phyloP scores from a whole-genome alignment of 345 rosid species.

The Turnera subulata region DNA sequence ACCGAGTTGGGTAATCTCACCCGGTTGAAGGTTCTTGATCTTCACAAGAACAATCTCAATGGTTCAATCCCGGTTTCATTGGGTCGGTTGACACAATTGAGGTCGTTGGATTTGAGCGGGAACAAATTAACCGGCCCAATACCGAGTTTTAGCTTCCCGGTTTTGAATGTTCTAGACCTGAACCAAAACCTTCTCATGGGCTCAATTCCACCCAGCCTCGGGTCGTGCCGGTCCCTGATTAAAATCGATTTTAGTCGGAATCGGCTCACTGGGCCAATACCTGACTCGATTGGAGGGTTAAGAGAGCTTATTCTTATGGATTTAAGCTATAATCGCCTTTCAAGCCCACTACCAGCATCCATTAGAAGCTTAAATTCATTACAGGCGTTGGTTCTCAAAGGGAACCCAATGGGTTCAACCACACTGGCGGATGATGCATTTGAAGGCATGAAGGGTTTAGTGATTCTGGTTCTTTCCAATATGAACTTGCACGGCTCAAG shows the following conservation, averaged over 20 bases:
- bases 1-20: conserved; percentile 61
- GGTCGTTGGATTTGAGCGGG: conserved; percentile 73
- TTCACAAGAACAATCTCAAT: conserved; percentile 65
- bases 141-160: conserved; percentile 42
- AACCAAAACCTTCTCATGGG: conserved; percentile 56
- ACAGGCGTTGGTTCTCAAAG: conserved; percentile 67
- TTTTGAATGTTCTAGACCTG: conserved; percentile 56
- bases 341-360: conserved; percentile 48
- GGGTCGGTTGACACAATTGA: conserved; percentile 35
- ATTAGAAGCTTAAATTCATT: conserved; percentile 51
- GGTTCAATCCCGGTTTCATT: conserved; percentile 64
- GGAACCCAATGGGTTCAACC: conserved; percentile 41
- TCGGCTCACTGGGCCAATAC: conserved; percentile 48
- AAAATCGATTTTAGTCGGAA: conserved; percentile 75
- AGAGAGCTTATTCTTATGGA: conserved; percentile 61
- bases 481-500: conserved; percentile 55
- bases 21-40: conserved; percentile 65
- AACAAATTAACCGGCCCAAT: conserved; percentile 56
- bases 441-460: conserved; percentile 51
- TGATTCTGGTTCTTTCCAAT: conserved; percentile 50
- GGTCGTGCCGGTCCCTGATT: conserved; percentile 41
- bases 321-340: conserved; percentile 65
- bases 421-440: conserved; percentile 36
- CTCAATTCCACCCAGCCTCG: conserved; percentile 50
- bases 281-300: conserved; percentile 40